Evolutionary conservation across 169 alveolate species (phyloP), one percentile per base, ranked within the genome.

Genomic region (Plasmodium vivax): DNA sequence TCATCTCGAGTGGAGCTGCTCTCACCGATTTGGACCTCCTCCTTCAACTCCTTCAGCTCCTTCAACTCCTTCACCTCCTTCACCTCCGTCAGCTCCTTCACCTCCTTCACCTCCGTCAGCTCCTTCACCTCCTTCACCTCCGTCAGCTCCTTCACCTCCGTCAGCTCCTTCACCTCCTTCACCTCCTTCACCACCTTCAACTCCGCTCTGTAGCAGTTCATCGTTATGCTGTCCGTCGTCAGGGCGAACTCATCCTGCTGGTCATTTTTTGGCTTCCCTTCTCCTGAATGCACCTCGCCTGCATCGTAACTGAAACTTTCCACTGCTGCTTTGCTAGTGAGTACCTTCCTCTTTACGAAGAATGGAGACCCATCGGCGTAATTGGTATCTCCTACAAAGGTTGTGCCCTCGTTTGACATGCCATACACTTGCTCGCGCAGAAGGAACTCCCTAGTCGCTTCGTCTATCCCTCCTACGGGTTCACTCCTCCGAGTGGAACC

Each of bases 171-270:
- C 27, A 23, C 0, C 27, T 23, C 27, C 27, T 23, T 23, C 27
- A 23, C 45, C 19, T 51, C 87, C 81, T 75, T 85, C 62, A 12
- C 12, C 8, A 34, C 1, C n/a, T 72, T 32, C 7, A 85, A 51
- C 23, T 85, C 85, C 34, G 43, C 73, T 75, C 71, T 85, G 72
- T 74, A 87, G 27, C 85, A 51, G 19, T 75, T 47, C 85, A 87
- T 14, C 9, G 77, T 14, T 19, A 87, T 87, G n/a, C 72, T 79
- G 34, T 87, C 82, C 16, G 85, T 56, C 41, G 32, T 74, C 16
- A 7, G 45, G 10, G 38, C 19, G 54, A 16, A 8, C 54, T 56
- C 45, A 7, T 58, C 80, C 71, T 62, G 27, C 41, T 3, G 9
- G n/a, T 30, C 34, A 62, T 62, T 5, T 16, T 62, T 62, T 2